These are phyloP conservation scores for Didymella keratinophila DNA, from an alignment of 2,329 filamentous ascomycete genomes.

Conservation along the genomic window DNA sequence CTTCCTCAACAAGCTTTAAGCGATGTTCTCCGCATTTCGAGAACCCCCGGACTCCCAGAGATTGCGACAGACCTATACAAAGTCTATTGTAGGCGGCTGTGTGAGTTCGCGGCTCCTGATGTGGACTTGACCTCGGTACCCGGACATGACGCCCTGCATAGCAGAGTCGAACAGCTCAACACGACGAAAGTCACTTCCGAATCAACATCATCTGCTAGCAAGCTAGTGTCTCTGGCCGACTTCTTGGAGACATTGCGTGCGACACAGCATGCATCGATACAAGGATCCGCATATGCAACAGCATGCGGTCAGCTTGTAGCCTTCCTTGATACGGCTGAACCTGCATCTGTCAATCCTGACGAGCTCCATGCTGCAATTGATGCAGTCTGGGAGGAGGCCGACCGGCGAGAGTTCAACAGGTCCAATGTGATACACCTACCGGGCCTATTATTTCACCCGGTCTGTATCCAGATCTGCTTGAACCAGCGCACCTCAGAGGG, in stretches of 20 bases:
- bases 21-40: constrained; percentile 48
- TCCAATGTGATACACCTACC: constrained; percentile 50
- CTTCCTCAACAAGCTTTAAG: constrained; percentile 40
- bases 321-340: constrained; percentile 30
- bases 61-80: constrained; percentile 52
- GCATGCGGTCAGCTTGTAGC: constrained; percentile 36
- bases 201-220: neutral
- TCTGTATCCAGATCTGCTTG: constrained; percentile 34
- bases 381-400: constrained; percentile 57
- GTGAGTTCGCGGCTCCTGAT: constrained; percentile 23
- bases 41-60: constrained; percentile 53
- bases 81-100: constrained; percentile 40
- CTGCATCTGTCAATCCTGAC: constrained; percentile 8
- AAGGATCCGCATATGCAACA: constrained; percentile 37
- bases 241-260: constrained; percentile 37
- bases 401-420: constrained; percentile 58
- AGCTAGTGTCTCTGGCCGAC: constrained; percentile 23
- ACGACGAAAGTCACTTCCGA: neutral
- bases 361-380: constrained; percentile 39
- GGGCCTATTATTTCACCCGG: constrained; percentile 48
- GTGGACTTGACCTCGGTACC: constrained; percentile 20
- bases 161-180: constrained; percentile 21
- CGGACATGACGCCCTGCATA: constrained; percentile 28
- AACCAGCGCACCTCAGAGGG: constrained; percentile 1
- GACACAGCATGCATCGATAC: constrained; percentile 42